phyloP scores from a whole-genome alignment of 2,329 filamentous ascomycete species.

The Arthrinium phaeospermum region DNA sequence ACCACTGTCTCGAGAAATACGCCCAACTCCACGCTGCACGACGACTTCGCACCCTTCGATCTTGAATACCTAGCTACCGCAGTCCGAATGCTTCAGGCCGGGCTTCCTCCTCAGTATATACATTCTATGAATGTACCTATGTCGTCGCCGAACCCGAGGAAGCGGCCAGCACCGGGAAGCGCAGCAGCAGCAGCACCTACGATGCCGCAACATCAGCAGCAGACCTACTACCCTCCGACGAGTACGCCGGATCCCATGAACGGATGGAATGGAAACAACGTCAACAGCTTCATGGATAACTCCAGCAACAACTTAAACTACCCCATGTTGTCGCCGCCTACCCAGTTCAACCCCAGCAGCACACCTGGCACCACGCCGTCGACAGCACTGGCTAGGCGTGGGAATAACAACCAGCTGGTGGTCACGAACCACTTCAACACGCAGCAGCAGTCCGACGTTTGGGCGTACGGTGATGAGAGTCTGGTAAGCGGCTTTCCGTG shows the following conservation, averaged over 20 bases:
- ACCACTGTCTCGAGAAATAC: conserved; percentile 1
- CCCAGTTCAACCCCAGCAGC: conserved; percentile 35
- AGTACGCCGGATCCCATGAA: conserved; percentile 55
- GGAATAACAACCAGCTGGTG: conserved; percentile 57
- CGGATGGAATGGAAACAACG: conserved; percentile 56
- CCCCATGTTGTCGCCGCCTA: conserved; percentile 35
- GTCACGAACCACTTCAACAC: conserved; percentile 38
- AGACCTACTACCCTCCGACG: conserved; percentile 35
- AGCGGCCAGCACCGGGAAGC: conserved; percentile 41
- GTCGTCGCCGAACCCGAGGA: conserved; percentile 37
- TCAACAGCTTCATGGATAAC: conserved; percentile 39
- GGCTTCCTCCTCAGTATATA: conserved; percentile 18
- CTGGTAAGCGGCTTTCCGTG: conserved; percentile 29
- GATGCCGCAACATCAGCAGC: conserved; percentile 48
- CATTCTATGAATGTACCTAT: conserved; percentile 23
- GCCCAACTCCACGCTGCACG: neutral
- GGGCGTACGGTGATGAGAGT: conserved; percentile 51
- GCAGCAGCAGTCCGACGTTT: conserved; percentile 39
- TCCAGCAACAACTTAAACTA: conserved; percentile 41
- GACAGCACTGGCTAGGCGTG: conserved; percentile 58
- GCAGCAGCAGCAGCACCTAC: conserved; percentile 24
- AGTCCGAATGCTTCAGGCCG: conserved; percentile 20
- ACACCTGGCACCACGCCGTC: conserved; percentile 42
- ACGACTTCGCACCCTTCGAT: neutral
- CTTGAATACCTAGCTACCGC: neutral